phyloP scores from a whole-genome alignment of 1,284 basidiomycete genomes.

The Tylopilus microsporus region DNA sequence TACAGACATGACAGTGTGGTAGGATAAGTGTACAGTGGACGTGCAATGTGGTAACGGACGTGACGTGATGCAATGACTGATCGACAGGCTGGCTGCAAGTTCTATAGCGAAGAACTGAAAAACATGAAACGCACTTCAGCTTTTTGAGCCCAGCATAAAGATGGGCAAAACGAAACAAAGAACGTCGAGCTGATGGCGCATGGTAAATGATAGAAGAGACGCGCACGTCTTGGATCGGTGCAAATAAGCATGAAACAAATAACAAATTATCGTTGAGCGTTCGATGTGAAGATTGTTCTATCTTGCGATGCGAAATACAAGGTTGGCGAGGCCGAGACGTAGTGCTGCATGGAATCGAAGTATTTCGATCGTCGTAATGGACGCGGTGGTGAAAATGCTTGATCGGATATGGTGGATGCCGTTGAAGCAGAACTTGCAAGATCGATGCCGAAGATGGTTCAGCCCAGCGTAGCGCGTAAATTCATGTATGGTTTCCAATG shows the following conservation, averaged over 20 bases:
- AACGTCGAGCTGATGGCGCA: slow-evolving; percentile 25
- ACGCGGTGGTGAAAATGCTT: slow-evolving; percentile 25
- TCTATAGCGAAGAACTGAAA: slow-evolving; percentile 20
- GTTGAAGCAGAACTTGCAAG: slow-evolving; percentile 25
- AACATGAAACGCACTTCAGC: slow-evolving; percentile 29
- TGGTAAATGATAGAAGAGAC: slow-evolving; percentile 28
- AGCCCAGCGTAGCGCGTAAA: slow-evolving; percentile 21
- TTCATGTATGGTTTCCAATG: slow-evolving; percentile 25
- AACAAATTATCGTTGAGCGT: slow-evolving; percentile 27
- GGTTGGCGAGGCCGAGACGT: slow-evolving; percentile 14
- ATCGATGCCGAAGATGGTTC: slow-evolving; percentile 29
- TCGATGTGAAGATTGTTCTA: slow-evolving; percentile 34
- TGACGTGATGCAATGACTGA: slow-evolving; percentile 24
- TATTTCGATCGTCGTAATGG: slow-evolving; percentile 22
- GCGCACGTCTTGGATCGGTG: slow-evolving; percentile 27
- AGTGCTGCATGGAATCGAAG: slow-evolving; percentile 20
- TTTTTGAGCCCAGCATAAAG: slow-evolving; percentile 23
- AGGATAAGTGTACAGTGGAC: slow-evolving; percentile 25
- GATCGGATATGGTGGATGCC: slow-evolving; percentile 22
- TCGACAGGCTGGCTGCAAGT: slow-evolving; percentile 26
- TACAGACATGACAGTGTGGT: slow-evolving; percentile 31
- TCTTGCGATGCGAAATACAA: slow-evolving; percentile 23
- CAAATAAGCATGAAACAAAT: slow-evolving; percentile 35
- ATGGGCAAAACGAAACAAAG: slow-evolving; percentile 21
- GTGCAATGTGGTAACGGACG: slow-evolving; percentile 23